Conservation (phyloP, 2,329 filamentous ascomycete species). For the Dactylellina cionopaga region DNA sequence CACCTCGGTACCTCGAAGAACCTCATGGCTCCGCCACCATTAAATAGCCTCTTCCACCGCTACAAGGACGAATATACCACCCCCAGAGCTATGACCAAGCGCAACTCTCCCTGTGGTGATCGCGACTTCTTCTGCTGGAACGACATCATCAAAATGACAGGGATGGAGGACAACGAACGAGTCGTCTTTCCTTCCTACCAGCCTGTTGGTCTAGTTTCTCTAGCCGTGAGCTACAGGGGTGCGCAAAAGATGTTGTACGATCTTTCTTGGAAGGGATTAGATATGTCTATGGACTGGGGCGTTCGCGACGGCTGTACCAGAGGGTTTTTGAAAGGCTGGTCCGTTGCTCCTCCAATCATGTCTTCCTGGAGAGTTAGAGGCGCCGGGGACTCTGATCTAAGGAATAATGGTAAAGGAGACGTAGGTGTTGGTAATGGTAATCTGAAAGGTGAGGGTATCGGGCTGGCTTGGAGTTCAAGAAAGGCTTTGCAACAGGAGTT, state of each 20-base stretch:
- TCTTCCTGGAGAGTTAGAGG: slow-evolving; percentile 45
- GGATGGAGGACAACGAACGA: slow-evolving; percentile 27
- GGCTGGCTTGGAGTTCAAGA: slow-evolving; percentile 43
- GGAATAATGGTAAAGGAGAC: slow-evolving; percentile 44
- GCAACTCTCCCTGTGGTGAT: slow-evolving; percentile 27
- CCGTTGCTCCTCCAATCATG: slow-evolving; percentile 47
- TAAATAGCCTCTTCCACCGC: slow-evolving; percentile 41
- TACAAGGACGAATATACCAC: slow-evolving; percentile 42
- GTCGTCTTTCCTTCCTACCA: slow-evolving; percentile 43
- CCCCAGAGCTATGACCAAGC: slow-evolving; percentile 23
- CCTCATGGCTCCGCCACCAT: slow-evolving; percentile 45
- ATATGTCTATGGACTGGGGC: slow-evolving; percentile 47
- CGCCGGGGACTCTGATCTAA: slow-evolving; percentile 46
- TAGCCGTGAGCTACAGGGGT: slow-evolving; percentile 35
- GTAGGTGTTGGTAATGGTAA: slow-evolving; percentile 30
- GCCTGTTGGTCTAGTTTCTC: slow-evolving; percentile 44
- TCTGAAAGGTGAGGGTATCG: slow-evolving; percentile 41
- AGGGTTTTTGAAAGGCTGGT: slow-evolving; percentile 45
- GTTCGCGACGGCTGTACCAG: slow-evolving; percentile 36
- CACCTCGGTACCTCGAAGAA: slow-evolving; percentile 49
- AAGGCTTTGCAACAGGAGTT: slow-evolving; percentile 15
- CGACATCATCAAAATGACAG: slow-evolving; percentile 46
- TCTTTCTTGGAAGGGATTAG: slow-evolving; percentile 44
- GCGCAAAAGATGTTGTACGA: slow-evolving; percentile 50
- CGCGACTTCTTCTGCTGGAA: slow-evolving; percentile 52